Base-by-base conservation (phyloP, 148 eudicot species). In the Polygonum maritimum region DNA sequence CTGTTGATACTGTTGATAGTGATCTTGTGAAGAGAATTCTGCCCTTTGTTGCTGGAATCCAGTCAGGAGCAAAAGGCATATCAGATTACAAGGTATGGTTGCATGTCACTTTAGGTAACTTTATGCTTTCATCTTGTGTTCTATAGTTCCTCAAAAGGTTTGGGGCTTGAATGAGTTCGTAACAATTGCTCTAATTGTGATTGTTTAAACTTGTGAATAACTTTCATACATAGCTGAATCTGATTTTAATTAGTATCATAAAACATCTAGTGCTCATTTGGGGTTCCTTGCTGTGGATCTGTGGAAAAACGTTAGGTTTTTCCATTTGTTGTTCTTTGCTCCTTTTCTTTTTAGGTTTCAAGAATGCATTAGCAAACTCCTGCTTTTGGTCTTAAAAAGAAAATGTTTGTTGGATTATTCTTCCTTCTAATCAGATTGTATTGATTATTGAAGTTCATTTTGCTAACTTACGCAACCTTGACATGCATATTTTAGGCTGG, bases 41-140 rank as follows among this genome's bases (percentile, higher is more conserved):
- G 71, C 98, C 97, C 5, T 92, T 81, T 77, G 74, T 92, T 75
- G 88, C 88, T 35, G 93, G 92, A 22, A 88, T 95, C 77, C 91
- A 88, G 52, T 77, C 78, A 65, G 84, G 87, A 63, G 85, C 82
- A 57, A 87, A 77, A 77, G 84, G 86, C 76, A 77, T 81, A 78
- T 69, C 74, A 11, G 92, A 95, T 78, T 88, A 86, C 81, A 89
- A 92, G 89, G 93, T 89, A 48, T 78, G 76, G 22, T 57, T 35
- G 45, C 15, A 67, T 14, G 7, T 65, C n/a, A 35, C 9, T 67
- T 5, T 15, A 35, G 19, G n/a, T 1, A 16, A 15, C 1, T 13
- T 14, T 67, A 19, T 35, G 21, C 41, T 38, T 13, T 38, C 45
- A 38, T 38, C 19, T 16, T 67, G 15, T 4, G 41, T 35, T 65